phyloP scores from a whole-genome alignment of 2,329 filamentous ascomycete species.

The Fusarium aywerte region DNA sequence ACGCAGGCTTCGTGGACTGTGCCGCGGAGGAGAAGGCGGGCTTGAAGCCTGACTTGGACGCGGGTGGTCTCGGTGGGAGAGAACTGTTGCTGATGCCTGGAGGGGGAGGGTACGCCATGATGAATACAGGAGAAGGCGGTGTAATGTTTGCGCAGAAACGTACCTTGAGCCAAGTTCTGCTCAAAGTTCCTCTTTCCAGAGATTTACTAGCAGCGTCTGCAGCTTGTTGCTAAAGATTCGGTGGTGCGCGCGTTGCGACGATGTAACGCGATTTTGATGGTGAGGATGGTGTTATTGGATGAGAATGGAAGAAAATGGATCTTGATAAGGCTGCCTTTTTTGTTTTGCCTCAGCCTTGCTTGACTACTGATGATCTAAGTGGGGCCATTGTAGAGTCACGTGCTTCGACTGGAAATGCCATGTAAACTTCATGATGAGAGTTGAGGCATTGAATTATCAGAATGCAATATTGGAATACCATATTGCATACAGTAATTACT shows the following conservation, averaged over 20 bases:
- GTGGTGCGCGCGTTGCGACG: slow-evolving; percentile 2
- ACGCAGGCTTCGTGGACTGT: slow-evolving; percentile 53
- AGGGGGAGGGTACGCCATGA: slow-evolving; percentile 89
- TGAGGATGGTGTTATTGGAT: slow-evolving; percentile 20
- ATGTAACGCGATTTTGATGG: slow-evolving; percentile 12
- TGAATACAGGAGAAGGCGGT: slow-evolving; percentile 61
- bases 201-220: slow-evolving; percentile 7
- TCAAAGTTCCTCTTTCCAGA: slow-evolving; percentile 48
- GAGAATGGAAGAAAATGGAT: slow-evolving; percentile 33
- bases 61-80: slow-evolving; percentile 81
- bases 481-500: not conserved
- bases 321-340: slow-evolving; percentile 15
- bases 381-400: not conserved
- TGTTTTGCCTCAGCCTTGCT: slow-evolving; percentile 33
- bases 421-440: not conserved
- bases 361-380: not conserved
- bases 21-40: slow-evolving; percentile 61
- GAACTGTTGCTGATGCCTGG: slow-evolving; percentile 69
- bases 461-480: no score
- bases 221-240: slow-evolving; percentile 2
- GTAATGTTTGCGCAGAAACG: slow-evolving; percentile 51
- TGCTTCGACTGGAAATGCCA: not conserved
- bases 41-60: slow-evolving; percentile 60
- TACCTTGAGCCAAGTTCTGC: slow-evolving; percentile 63
- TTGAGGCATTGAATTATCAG: not conserved